Evolutionary conservation across 805 yeast species (phyloP).

Genomic region (Wickerhamomyces chambardii): DNA sequence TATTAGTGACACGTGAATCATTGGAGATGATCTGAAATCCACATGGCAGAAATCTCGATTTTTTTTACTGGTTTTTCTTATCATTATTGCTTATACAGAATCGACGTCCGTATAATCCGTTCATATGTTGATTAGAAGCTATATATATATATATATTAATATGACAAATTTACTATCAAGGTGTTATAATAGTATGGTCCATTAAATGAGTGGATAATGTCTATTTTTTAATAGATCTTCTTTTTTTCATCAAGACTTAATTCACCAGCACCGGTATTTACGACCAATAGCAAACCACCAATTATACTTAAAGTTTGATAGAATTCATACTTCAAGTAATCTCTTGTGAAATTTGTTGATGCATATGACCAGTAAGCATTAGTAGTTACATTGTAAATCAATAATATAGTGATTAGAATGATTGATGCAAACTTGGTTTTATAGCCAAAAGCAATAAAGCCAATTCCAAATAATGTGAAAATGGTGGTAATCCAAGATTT

Average conservation of each 20-base stretch:
- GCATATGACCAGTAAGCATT: constrained; percentile 88
- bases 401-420: constrained; percentile 54
- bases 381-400: constrained; percentile 65
- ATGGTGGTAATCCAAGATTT: constrained; percentile 62
- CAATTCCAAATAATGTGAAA: constrained; percentile 61
- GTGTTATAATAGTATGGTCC: no score
- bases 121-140: no score
- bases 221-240: constrained; percentile 77
- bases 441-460: constrained; percentile 82
- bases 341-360: constrained; percentile 52
- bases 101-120: no score
- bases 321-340: constrained; percentile 83
- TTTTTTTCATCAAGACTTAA: constrained; percentile 92
- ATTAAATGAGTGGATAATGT: no score
- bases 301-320: constrained; percentile 92
- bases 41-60: no score
- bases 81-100: no score
- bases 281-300: constrained; percentile 87
- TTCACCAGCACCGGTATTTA: constrained; percentile 95
- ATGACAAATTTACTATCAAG: no score
- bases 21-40: no score
- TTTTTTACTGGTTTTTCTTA: no score
- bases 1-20: no score
- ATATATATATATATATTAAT: no score
- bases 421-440: constrained; percentile 86